Evolutionary conservation across 2,329 filamentous ascomycete genomes (phyloP), one percentile per base, ranked within the genome.

Genomic region (Aspergillus pseudoviridinutans): DNA sequence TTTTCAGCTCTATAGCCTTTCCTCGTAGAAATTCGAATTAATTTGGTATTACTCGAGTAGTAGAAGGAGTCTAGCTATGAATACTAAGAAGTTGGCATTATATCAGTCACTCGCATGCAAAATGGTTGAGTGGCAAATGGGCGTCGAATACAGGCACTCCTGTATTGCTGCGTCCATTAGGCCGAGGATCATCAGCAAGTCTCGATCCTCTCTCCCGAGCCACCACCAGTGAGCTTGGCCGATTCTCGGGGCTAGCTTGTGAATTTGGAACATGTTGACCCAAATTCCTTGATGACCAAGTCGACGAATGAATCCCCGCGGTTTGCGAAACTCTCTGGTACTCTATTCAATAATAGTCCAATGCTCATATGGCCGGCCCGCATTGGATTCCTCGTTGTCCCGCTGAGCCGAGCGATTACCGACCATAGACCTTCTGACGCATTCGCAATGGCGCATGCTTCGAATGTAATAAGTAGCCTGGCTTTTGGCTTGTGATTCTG

Each of bases 361-460:
- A 7, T 61, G 55, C 53, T 50, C 49, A 56, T 52, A 56, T 62
- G 57, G 64, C 69, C 66, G 66, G 64, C 64, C 61, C 59, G 57
- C 32, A 53, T 54, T 51, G 44, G 57, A 54, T 66, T 63, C 61
- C 56, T 59, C 58, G 56, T 65, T 65, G 60, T 69, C 70, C 71
- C 72, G 71, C 66, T 73, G 68, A 74, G 66, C 72, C 72, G 72
- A 74, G 68, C 62, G 66, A 71, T 74, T 74, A 71, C 72, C 72
- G 72, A 73, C 61, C 55, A 62, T 58, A 53, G 58, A 57, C 52
- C 58, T 55, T 64, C 50, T 68, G 66, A 68, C 66, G 64, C 63
- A 68, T 67, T 56, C 51, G 59, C 56, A 60, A 70, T 71, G 67
- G 68, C 66, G 61, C 62, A 62, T 68, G 64, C 58, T 32, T 54